Conservation (phyloP, 108 stramenopile genomes). For the Heterococcus sp. region DNA sequence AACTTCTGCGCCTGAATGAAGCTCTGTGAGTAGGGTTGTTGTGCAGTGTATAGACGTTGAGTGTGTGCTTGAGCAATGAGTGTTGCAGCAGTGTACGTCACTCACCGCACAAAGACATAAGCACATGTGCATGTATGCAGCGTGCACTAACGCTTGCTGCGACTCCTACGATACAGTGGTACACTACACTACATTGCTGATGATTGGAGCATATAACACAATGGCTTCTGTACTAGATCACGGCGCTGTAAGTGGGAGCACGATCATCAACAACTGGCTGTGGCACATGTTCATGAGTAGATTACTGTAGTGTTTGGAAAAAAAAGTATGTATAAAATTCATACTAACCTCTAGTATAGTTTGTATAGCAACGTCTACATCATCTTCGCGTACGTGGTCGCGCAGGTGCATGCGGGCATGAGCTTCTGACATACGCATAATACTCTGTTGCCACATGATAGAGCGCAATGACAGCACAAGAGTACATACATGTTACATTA, state of each 20-base stretch:
- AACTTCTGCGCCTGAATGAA: conserved; percentile 98
- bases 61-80: neutral
- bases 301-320: neutral
- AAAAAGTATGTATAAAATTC: neutral
- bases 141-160: neutral
- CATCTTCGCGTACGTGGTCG: conserved; percentile 94
- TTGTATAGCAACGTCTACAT: conserved; percentile 64
- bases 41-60: neutral
- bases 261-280: neutral
- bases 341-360: neutral
- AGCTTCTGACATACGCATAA: conserved; percentile 94
- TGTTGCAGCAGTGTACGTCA: neutral
- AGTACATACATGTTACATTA: too few species aligned
- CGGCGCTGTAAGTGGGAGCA: neutral
- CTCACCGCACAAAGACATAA: neutral
- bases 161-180: conserved; percentile 60
- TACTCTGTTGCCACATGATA: too few species aligned
- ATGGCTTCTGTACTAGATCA: neutral
- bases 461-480: too few species aligned
- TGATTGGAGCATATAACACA: neutral
- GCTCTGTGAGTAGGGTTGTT: conserved; percentile 67
- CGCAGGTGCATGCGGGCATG: conserved; percentile 98
- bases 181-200: conserved; percentile 68
- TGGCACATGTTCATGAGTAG: neutral
- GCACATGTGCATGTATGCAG: neutral